Evolutionary conservation across 2,329 filamentous ascomycete genomes (phyloP).

Genomic region (Phoma sp.): DNA sequence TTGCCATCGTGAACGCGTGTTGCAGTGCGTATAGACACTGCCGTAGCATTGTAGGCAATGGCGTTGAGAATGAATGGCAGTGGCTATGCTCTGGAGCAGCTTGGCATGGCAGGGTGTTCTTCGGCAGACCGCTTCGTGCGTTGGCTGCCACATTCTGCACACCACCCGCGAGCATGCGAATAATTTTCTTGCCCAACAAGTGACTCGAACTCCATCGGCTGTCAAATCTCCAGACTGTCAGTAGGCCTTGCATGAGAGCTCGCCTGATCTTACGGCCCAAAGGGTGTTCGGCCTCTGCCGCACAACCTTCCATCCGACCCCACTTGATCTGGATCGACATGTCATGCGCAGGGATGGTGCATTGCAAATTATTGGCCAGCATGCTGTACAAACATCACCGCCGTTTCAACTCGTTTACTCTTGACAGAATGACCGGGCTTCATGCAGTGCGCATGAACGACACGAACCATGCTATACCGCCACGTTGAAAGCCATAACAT

Average conservation of each 20-base stretch:
- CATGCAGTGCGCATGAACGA: conserved; percentile 26
- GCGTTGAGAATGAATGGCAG: conserved; percentile 12
- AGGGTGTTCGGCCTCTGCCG: conserved; percentile 21
- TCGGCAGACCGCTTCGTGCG: conserved; percentile 11
- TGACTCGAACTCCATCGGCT: conserved; percentile 12
- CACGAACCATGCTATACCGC: conserved; percentile 14
- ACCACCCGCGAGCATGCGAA: conserved; percentile 15
- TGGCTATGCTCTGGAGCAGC: conserved; percentile 20
- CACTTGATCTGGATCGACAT: conserved; percentile 26
- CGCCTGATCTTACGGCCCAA: conserved; percentile 18
- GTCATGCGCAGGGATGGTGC: conserved; percentile 29
- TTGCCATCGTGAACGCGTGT: conserved; percentile 31
- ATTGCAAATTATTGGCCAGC: conserved; percentile 20
- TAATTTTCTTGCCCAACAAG: conserved; percentile 9
- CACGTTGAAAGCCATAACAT: conserved; percentile 12
- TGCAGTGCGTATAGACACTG: conserved; percentile 23
- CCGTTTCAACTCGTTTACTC: conserved; percentile 36
- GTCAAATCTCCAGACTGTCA: conserved; percentile 10
- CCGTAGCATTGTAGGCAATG: conserved; percentile 18
- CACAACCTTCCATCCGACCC: conserved; percentile 13
- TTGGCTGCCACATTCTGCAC: conserved; percentile 14
- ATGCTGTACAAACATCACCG: conserved; percentile 26
- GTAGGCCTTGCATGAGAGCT: conserved; percentile 20
- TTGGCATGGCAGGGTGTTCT: conserved; percentile 12
- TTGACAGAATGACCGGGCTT: conserved; percentile 25